phyloP scores from a whole-genome alignment of 768 basidiomycete genomes.

The Leccinum uliginosum region DNA sequence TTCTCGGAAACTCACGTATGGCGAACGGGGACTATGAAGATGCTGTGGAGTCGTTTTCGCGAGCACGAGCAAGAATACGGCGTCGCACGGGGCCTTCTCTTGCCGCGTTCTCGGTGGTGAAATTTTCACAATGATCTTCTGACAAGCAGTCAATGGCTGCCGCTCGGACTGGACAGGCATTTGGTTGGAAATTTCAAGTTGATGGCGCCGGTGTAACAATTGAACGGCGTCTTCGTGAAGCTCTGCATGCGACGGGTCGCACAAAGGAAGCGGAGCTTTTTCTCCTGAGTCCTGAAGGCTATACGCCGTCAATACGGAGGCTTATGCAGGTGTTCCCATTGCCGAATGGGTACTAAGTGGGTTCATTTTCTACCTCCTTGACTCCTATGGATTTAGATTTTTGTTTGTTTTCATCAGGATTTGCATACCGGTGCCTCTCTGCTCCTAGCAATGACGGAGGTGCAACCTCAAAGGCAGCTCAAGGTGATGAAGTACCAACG shows the following conservation, averaged over 20 bases:
- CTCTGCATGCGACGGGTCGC: background rate
- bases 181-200: background rate
- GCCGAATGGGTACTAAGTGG: background rate
- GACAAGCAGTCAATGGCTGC: background rate
- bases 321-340: background rate
- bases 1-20: background rate
- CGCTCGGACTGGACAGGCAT: background rate
- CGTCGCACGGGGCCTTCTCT: background rate
- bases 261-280: background rate
- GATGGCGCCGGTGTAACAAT: background rate
- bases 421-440: background rate
- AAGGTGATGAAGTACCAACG: background rate
- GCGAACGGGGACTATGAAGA: background rate
- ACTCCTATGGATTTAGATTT: too few relatives aligned
- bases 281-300: background rate
- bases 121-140: background rate
- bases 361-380: background rate
- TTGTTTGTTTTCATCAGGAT: background rate
- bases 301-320: background rate
- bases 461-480: background rate
- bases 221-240: background rate
- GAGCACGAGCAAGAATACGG: background rate
- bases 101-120: background rate
- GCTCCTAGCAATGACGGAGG: background rate
- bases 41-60: background rate